Evolutionary conservation across 805 yeast genomes (phyloP).

Genomic region (Blastobotrys mokoenaii): DNA sequence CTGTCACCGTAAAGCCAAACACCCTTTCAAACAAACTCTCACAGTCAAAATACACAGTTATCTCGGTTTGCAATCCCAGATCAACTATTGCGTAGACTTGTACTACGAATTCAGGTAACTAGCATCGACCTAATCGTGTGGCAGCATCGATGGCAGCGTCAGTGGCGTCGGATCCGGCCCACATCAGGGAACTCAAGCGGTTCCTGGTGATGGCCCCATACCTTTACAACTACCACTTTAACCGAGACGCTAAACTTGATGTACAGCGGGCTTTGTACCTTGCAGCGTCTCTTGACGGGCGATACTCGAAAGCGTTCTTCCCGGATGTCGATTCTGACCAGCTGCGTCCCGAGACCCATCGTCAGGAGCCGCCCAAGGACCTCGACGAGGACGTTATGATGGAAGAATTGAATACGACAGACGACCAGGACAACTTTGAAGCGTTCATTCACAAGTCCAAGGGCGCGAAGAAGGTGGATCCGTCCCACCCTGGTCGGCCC

Average conservation of each 20-base stretch:
- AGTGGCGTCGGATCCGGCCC: background rate
- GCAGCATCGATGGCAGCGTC: too few species aligned
- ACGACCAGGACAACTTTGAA: slow-evolving; percentile 13
- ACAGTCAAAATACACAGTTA: too few species aligned
- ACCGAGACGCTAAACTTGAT: slow-evolving; percentile 18
- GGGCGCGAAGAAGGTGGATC: slow-evolving; percentile 21
- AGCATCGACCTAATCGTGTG: too few species aligned
- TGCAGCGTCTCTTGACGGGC: slow-evolving; percentile 36
- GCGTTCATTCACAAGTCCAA: slow-evolving; percentile 17
- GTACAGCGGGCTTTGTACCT: slow-evolving; percentile 36
- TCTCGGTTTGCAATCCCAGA: too few species aligned
- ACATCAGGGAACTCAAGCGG: slow-evolving; percentile 13
- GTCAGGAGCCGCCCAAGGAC: slow-evolving; percentile 13
- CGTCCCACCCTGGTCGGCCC: slow-evolving; percentile 53
- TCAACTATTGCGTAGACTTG: too few species aligned
- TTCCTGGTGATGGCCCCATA: slow-evolving; percentile 26
- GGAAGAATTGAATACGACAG: slow-evolving; percentile 19
- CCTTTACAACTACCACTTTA: slow-evolving; percentile 21
- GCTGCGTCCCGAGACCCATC: background rate
- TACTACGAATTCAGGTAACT: too few species aligned
- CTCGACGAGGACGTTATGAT: slow-evolving; percentile 21
- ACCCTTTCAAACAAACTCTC: too few species aligned
- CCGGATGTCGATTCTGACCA: slow-evolving; percentile 18
- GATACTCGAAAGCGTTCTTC: slow-evolving; percentile 34
- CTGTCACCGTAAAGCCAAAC: too few species aligned